These are phyloP conservation scores for Chrysanthemum makinoi DNA, from an alignment of 129 eudicot genomes.

Conservation along the genomic window DNA sequence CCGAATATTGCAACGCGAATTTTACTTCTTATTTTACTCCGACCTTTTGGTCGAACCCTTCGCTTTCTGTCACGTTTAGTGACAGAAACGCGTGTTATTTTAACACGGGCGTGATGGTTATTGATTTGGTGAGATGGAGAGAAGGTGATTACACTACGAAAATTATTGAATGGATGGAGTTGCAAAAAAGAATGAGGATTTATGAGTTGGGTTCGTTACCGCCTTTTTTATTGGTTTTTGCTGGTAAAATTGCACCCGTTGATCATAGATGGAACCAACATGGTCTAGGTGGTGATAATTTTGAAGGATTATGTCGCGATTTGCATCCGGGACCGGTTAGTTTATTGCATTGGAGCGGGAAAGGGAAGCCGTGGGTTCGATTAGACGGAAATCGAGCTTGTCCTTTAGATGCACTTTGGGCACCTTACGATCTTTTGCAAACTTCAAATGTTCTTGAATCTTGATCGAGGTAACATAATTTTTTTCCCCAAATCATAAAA, in stretches of 20 bases:
- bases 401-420: conserved; percentile 86
- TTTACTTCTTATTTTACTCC: conserved; percentile 82
- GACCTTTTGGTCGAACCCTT: conserved; percentile 88
- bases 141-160: conserved; percentile 55
- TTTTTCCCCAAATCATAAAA: conserved; percentile 22
- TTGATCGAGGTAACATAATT: conserved; percentile 28
- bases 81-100: conserved; percentile 70
- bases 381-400: conserved; percentile 68
- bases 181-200: conserved; percentile 87
- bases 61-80: conserved; percentile 64
- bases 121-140: conserved; percentile 72
- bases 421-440: conserved; percentile 78
- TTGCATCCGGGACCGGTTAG: conserved; percentile 95
- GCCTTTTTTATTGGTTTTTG: conserved; percentile 77
- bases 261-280: conserved; percentile 94
- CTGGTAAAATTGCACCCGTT: conserved; percentile 86
- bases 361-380: conserved; percentile 95
- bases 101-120: conserved; percentile 94
- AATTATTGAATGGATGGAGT: conserved; percentile 93
- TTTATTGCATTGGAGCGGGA: conserved; percentile 90
- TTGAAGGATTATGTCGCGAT: conserved; percentile 72
- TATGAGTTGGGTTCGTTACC: conserved; percentile 86
- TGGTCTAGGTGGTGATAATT: conserved; percentile 93
- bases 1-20: conserved; percentile 86
- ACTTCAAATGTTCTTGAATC: conserved; percentile 65